Evolutionary conservation across 2,329 filamentous ascomycete genomes (phyloP), one percentile per base, ranked within the genome.

Genomic region (Aspergillus brasiliensis): DNA sequence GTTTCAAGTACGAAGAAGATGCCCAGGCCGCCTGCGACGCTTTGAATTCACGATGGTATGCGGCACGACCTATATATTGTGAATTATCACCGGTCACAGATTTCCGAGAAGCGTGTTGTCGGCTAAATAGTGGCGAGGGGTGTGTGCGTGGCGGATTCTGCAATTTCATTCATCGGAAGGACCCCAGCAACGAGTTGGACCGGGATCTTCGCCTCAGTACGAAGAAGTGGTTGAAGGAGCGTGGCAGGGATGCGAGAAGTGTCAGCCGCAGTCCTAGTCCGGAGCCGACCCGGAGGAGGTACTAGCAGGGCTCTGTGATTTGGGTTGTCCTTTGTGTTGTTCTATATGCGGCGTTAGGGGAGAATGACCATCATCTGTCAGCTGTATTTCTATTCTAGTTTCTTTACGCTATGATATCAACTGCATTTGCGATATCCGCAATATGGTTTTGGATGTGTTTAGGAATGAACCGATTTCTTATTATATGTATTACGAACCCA

Each of bases 91-190:
- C 95, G 69, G 95, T 99, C 58, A 99, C 95, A 65, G 95, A 99
- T 80, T 99, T 99, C 79, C 86, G 95, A 75, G 95, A 99, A 82
- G 95, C 95, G 17, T 99, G 95, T 77, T 99, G 95, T 80, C 86
- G 95, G 57, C 83, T 98, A 25, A 99, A 99, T 74, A 91, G 86
- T 40, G 95, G 95, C 63, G 95, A 98, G 78, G 95, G 95, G 47
- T 99, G 95, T 78, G 92, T 97, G 46, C 86, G 95, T 66, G 95
- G 93, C 64, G 95, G 95, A 31, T 98, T 98, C 82, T 99, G 95
- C 84, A 99, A 99, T 78, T 99, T 99, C 78, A 99, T 99, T 67
- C 95, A 99, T 77, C 87, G 95, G 73, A 99, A 99, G 83, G 95
- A 98, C 75, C 95, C 95, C 3, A 87, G 86, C 68, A 83, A 91